Evolutionary conservation across 768 basidiomycete genomes (phyloP), one percentile per base, ranked within the genome.

Genomic region (Dentipellis sp.): DNA sequence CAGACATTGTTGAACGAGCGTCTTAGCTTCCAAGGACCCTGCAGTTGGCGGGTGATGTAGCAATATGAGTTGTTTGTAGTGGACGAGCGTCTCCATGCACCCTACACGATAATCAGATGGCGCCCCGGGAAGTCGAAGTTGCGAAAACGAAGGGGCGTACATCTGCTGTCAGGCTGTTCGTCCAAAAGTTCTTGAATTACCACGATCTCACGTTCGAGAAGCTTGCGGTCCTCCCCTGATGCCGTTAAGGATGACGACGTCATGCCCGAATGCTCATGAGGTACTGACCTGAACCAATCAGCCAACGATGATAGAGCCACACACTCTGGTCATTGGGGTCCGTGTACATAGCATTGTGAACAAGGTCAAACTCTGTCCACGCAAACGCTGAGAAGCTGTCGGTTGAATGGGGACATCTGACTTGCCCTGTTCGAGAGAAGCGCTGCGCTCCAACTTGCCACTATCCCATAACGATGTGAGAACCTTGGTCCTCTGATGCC

Each of bases 251-350:
- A 19, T 12, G 10, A 19, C 46, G 22, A 34, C 9, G 29, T 52
- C 23, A 5, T 14, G 42, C 8, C 16, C 10, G 47, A n/a, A 10
- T 39, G 54, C 8, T 16, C 10, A 36, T 37, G 38, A 10, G 34
- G n/a, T n/a, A 42, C 77, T 58, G 64, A 86, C 94, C 86, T 59
- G 79, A 69, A 8, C 91, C 92, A 53, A 97, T 80, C 2, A 99
- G 77, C 94, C 95, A 98, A n/a, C 94, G 82, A 65, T 98, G 97
- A 68, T 98, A 99, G 56, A 99, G 82, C 97, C 97, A 99, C 0
- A 91, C 92, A 58, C 91, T 93, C 68, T 98, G 95, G 68, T 98
- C 95, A 47, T 84, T 82, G 3, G 97, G 97, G 65, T 97, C 94
- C 0, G 94, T 97, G 71, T 94, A 99, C 74, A 98, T 81, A 1